Base-by-base conservation (phyloP, 163 green algal genomes). In the Chlamydomonas reinhardtii region DNA sequence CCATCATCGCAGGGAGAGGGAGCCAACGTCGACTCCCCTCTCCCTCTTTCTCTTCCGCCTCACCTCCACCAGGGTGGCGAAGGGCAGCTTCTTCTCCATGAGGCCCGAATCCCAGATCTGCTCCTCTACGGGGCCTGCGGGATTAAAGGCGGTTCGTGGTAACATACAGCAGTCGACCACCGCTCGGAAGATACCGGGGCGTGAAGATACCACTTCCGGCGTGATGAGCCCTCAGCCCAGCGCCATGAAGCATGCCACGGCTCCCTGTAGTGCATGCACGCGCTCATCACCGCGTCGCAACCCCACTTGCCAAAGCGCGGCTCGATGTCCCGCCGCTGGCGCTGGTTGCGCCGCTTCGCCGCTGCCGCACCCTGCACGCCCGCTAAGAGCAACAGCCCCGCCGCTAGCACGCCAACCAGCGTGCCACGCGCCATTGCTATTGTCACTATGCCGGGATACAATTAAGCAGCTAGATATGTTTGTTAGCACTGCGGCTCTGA, bases 71-170 rank as follows among this genome's bases (percentile, higher is more conserved):
- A 90, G 16, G 5, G 65, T 87, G 6, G 74, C 65, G 65, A 82
- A 76, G 14, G 77, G 72, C 48, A 90, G 25, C 39, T 84, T 59
- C 37, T 75, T 87, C 48, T 90, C 86, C 27, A 90, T 48, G 3
- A 90, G 68, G 0, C 86, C 86, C 20, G 64, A 73, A n/a, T 90
- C 86, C 86, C 79, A 86, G 9, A 87, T 71, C 62, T 70, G 72
- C n/a, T 90, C 86, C 29, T 70, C 72, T 2, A 54, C 74, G 19
- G 86, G 79, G 17, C 75, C 76, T 89, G 71, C 43, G 34, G 24
- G 25, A 31, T 48, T 48, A 8, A 8, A 14, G 39, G 8, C 39
- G 39, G 39, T 24, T 3, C 4, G 16, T 8, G 62, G 62, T 11
- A 70, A 19, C 62, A 24, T n/a, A n/a, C n/a, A n/a, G n/a, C n/a